phyloP scores from a whole-genome alignment of 2,329 filamentous ascomycete genomes.

The Decorospora gaudefroyi region DNA sequence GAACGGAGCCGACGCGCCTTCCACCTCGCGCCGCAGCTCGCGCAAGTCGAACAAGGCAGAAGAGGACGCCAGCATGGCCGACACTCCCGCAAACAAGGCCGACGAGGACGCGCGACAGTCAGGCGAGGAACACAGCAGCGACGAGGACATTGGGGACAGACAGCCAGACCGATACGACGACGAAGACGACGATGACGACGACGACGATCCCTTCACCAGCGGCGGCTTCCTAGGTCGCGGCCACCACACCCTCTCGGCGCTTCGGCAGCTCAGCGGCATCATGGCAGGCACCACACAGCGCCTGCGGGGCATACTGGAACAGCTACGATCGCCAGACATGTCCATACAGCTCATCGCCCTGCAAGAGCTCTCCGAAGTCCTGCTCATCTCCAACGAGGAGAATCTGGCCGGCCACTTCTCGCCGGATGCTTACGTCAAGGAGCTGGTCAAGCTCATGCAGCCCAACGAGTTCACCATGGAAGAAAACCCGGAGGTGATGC shows the following conservation, averaged over 20 bases:
- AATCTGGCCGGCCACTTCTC: conserved; percentile 94
- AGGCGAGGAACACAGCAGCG: conserved; percentile 49
- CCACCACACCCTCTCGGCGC: conserved; percentile 67
- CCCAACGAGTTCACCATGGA: conserved; percentile 82
- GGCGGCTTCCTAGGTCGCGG: conserved; percentile 68
- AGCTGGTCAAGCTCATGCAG: conserved; percentile 89
- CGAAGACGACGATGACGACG: conserved; percentile 62
- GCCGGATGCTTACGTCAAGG: conserved; percentile 92
- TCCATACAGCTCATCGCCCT: conserved; percentile 89
- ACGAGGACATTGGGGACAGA: conserved; percentile 58
- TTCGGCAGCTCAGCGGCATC: conserved; percentile 83
- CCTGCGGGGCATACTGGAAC: conserved; percentile 65
- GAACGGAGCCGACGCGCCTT: conserved; percentile 54
- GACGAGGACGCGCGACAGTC: conserved; percentile 51
- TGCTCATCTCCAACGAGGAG: conserved; percentile 94
- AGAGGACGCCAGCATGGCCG: conserved; percentile 72
- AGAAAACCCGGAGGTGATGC: conserved; percentile 96
- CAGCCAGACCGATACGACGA: conserved; percentile 55
- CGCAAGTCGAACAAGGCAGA: conserved; percentile 53
- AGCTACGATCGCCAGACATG: conserved; percentile 77
- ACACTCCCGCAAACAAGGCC: conserved; percentile 65
- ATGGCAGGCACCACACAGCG: conserved; percentile 83
- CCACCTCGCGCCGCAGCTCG: conserved; percentile 40
- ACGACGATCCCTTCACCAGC: conserved; percentile 63
- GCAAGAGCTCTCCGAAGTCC: conserved; percentile 88